Evolutionary conservation across 192 early-diverging fungal species (phyloP), one percentile per base, ranked within the genome.

Genomic region (Cetraspora pellucida): DNA sequence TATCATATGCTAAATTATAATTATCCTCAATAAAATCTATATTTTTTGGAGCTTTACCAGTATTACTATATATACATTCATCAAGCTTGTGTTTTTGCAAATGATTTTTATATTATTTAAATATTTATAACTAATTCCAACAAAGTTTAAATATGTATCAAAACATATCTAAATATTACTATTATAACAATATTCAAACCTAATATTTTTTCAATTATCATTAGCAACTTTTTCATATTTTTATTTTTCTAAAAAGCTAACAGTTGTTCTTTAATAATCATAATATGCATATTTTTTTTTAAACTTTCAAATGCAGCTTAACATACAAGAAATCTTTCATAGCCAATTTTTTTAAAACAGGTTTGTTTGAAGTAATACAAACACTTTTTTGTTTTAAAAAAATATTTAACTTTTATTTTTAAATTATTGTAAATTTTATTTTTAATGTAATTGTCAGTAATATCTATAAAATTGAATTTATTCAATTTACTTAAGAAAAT

Each of bases 351-450:
- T 10, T 58, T n/a, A 58, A 7, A 58, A 58, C 10, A 58, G 0
- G 19, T 5, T 57, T 57, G 55, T n/a, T n/a, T 58, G 0, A n/a
- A n/a, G 21, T 23, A 1, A 21, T 3, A 58, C 3, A 21, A 1
- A n/a, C 57, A 58, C 1, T 58, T 58, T 10, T 1, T 58, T 5
- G 1, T 21, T 21, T 58, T 10, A 7, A 58, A 58, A 58, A 58
- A 58, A 1, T 10, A 8, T n/a, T 58, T 21, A n/a, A 58, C n/a
- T 58, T 58, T 23, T 58, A n/a, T 8, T 58, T 10, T 58, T 21
- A 58, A n/a, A 21, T 21, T 58, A n/a, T 58, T 23, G 3, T 58
- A 58, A 21, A 58, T 58, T 58, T 58, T 58, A 58, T 58, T 58
- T 1, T 58, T n/a, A 58, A 58, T 10, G 3, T 7, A 58, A 58